These are phyloP conservation scores for Alternaria infectoria DNA, from an alignment of 2,329 filamentous ascomycete genomes.

Conservation along the genomic window DNA sequence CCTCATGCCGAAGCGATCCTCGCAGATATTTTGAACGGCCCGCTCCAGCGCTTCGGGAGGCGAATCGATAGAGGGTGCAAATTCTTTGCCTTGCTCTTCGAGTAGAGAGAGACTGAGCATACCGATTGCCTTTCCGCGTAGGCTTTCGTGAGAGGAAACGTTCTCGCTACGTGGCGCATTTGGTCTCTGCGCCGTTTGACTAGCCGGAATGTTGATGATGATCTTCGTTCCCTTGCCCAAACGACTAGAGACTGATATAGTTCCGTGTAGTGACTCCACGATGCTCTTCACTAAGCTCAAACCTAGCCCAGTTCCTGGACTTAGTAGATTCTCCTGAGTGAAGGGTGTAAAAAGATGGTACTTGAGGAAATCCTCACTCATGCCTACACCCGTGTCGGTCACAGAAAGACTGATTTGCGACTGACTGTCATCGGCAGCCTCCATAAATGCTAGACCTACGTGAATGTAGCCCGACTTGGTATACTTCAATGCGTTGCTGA, in stretches of 20 bases:
- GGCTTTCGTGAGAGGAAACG: neutral
- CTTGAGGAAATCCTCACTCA: conserved; percentile 28
- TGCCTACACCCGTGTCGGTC: conserved; percentile 31
- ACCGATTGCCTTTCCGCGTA: conserved; percentile 1
- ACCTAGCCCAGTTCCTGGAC: conserved; percentile 29
- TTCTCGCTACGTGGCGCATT: neutral
- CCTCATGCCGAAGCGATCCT: conserved; percentile 5
- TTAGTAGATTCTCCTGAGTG: conserved; percentile 27
- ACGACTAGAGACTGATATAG: conserved; percentile 23
- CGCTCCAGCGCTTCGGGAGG: neutral
- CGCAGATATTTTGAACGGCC: conserved; percentile 10
- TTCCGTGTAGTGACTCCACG: conserved; percentile 26
- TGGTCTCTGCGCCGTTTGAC: neutral
- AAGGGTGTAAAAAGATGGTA: conserved; percentile 28
- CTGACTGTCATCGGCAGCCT: neutral
- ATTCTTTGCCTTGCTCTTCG: neutral
- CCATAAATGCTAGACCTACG: conserved; percentile 11
- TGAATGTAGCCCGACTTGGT: conserved; percentile 21
- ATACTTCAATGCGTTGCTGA: conserved; percentile 34
- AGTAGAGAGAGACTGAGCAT: conserved; percentile 1
- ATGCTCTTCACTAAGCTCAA: conserved; percentile 28
- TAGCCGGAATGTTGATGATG: conserved; percentile 10
- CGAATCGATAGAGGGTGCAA: neutral
- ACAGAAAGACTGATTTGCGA: conserved; percentile 40
- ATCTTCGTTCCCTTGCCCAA: conserved; percentile 12